Evolutionary conservation across 2,329 filamentous ascomycete genomes (phyloP), one percentile per base, ranked within the genome.

Genomic region (Aspergillus udagawae): DNA sequence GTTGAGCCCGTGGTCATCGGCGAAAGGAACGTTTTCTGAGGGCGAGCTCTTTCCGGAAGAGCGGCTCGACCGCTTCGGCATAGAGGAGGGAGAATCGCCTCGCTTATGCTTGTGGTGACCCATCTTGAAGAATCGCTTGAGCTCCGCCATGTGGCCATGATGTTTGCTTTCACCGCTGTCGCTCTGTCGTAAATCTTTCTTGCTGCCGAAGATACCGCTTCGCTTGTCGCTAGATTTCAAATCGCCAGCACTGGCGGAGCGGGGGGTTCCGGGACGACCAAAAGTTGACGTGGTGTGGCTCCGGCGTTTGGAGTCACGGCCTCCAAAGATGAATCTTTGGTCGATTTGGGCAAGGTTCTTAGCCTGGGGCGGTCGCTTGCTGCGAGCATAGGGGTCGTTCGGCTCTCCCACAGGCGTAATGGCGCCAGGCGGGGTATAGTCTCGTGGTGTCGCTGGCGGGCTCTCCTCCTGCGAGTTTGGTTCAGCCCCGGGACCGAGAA

Each of bases 71-170:
- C 83, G 83, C 6, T 87, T 87, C 1, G 87, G 62, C 5, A 81
- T 77, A 3, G 88, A 82, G 4, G 78, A 72, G 29, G 89, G 85
- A 63, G 89, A 91, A 57, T 86, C 82, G 14, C 74, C 70, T 28
- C 82, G 79, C 67, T 88, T 87, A 59, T 82, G 75, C 69, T 91
- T 91, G 64, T 91, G 91, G 64, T 86, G 82, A 2, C 85, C 83
- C 53, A 86, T 74, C 88, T 78, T 94, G 80, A 99, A 96, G 73
- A 99, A 99, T n/a, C 94, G 85, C 77, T 96, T 97, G 59, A 99
- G 76, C 67, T 97, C 93, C 3, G 90, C 88, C 89, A 97, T 97
- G 4, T 94, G 97, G 23, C 89, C 86, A 56, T 73, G 70, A 58
- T 82, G 80, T 59, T 82, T 80, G 2, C 76, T 76, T 54, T 77